Evolutionary conservation across 2,329 filamentous ascomycete species (phyloP), one percentile per base, ranked within the genome.

Genomic region (Neonectria sp.): DNA sequence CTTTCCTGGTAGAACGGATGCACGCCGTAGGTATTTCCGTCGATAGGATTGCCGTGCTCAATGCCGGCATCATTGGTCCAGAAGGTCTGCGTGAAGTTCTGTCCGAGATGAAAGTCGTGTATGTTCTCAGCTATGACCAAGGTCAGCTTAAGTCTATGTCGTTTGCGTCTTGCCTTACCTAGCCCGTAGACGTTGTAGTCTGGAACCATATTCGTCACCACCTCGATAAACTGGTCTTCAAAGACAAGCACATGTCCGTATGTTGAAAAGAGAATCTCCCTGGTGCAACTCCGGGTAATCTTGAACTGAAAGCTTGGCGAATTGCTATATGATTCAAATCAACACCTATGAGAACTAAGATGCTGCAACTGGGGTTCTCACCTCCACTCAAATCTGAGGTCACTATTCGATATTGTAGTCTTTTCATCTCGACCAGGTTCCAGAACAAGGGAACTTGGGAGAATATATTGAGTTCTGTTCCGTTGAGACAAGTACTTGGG

Each of bases 381-480:
- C 45, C 45, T 48, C 45, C 45, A 48, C 45, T 48, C 45, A 48
- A 48, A 48, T 48, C 45, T 48, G 45, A 48, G 45, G 21, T 48
- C 45, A 48, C 45, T 48, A 48, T 48, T 48, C 45, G 45, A 48
- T 48, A 48, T 48, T 48, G 21, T 48, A 25, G 45, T 48, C 45
- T 48, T 48, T 48, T 25, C 45, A 25, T 48, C 45, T 25, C 45
- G 45, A 48, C 45, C 45, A 48, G 45, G 45, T 21, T 48, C 45
- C 45, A 25, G 21, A 48, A 48, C 45, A 48, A 48, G 45, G 45
- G 21, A 48, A 48, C 45, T 48, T 48, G 45, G 45, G 21, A 48
- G 45, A 48, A 48, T 48, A 25, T 48, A 48, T 48, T 48, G 45
- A 48, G 45, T 48, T 25, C 21, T 25, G 45, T 48, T 48, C 45